These are phyloP conservation scores for Xylaria sp. DNA, from an alignment of 495 filamentous ascomycete species.

Conservation along the genomic window DNA sequence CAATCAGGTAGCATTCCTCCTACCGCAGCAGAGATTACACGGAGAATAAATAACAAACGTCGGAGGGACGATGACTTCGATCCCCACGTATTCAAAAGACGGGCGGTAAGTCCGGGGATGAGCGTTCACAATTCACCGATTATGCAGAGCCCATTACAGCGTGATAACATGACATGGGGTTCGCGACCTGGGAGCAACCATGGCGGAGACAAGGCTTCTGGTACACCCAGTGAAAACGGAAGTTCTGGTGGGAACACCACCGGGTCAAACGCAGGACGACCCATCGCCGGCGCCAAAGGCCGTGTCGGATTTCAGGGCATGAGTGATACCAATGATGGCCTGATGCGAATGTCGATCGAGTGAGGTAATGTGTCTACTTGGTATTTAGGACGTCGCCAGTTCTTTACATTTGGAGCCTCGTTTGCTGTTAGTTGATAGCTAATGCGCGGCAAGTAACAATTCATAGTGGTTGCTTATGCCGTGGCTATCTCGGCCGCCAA, in stretches of 20 bases:
- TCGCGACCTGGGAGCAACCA: constrained; percentile 65
- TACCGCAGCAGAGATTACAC: constrained; percentile 70
- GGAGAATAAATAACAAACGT: constrained; percentile 74
- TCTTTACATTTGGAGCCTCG: not conserved
- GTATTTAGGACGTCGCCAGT: too few relatives aligned
- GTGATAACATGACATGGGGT: constrained; percentile 76
- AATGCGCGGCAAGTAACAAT: not conserved
- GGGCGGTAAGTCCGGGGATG: constrained; percentile 92
- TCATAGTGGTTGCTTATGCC: not conserved
- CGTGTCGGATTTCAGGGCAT: constrained; percentile 92
- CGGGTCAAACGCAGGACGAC: constrained; percentile 36
- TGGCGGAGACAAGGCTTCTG: constrained; percentile 58
- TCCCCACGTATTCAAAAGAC: constrained; percentile 85
- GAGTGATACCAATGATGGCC: constrained; percentile 91
- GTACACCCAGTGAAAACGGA: constrained; percentile 50
- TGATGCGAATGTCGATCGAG: constrained; percentile 98
- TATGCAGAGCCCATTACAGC: constrained; percentile 79
- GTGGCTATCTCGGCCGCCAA: not conserved
- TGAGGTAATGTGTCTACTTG: constrained; percentile 36
- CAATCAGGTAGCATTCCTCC: constrained; percentile 44
- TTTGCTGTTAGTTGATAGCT: not conserved
- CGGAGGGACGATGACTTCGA: constrained; percentile 92
- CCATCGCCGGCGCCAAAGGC: constrained; percentile 38
- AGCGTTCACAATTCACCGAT: constrained; percentile 86
- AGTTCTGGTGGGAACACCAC: constrained; percentile 38